A percentile compares a stretch with the other conserved stretches of the same genome.
Evolutionary conservation across 768 basidiomycete species (phyloP).

Genomic region (Leucocoprinus leucothites): DNA sequence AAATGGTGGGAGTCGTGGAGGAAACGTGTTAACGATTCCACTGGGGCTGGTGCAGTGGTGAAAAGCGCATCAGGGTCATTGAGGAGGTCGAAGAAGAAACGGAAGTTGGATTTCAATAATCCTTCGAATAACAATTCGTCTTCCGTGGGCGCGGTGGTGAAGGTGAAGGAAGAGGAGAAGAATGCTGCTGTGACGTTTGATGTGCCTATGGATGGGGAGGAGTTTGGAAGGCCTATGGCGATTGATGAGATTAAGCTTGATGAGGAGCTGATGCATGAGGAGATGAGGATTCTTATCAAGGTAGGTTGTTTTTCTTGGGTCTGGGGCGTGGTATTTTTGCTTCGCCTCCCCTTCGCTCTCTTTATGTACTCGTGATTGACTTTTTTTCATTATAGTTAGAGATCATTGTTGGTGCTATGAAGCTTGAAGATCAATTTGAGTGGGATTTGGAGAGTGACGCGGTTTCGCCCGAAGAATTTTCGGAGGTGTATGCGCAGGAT

Average conservation of each 20-base stretch:
- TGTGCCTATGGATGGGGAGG: constrained; percentile 20
- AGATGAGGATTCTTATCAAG: constrained; percentile 90
- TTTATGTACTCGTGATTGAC: no score
- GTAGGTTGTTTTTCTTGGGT: constrained; percentile 34
- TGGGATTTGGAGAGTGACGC: constrained; percentile 87
- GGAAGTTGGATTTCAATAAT: constrained; percentile 19
- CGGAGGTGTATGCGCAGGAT: constrained; percentile 81
- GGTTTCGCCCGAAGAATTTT: constrained; percentile 90
- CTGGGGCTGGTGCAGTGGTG: constrained; percentile 10
- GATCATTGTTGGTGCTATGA: constrained; percentile 89
- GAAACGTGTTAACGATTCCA: constrained; percentile 39
- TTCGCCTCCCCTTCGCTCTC: no score
- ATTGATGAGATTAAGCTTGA: constrained; percentile 66
- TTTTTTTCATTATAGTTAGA: constrained; percentile 61
- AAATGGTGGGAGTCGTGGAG: constrained; percentile 77
- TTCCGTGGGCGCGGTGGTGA: constrained; percentile 13
- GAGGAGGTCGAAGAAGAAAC: constrained; percentile 17
- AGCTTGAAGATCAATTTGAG: constrained; percentile 95
- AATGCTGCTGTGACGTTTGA: constrained; percentile 17
- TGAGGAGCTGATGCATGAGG: constrained; percentile 68
- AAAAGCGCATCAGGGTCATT: constrained; percentile 1
- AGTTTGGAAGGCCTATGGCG: constrained; percentile 37
- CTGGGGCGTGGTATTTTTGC: constrained; percentile 8
- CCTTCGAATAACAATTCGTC: constrained; percentile 17
- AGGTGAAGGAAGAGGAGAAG: constrained; percentile 18